Evolutionary conservation across 208 protist genomes (phyloP).

Genomic region (Crithidia bombi): DNA sequence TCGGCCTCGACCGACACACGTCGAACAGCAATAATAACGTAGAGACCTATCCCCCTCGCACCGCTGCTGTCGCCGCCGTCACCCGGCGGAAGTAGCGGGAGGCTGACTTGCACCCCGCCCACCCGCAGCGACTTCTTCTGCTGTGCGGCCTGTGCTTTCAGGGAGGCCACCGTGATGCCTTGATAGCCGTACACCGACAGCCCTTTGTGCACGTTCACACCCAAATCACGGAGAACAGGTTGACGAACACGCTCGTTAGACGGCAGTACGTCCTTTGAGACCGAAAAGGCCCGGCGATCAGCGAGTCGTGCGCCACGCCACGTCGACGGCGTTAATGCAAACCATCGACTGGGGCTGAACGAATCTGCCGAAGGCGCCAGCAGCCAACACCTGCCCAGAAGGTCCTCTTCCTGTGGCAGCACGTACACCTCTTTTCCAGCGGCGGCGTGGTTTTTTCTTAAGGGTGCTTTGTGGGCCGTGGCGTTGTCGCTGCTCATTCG

Average conservation of each 20-base stretch:
- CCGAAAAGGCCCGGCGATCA: slow-evolving; percentile 21
- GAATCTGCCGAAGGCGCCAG: slow-evolving; percentile 14
- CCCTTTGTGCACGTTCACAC: slow-evolving; percentile 11
- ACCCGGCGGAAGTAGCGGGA: neutral
- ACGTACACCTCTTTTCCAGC: neutral
- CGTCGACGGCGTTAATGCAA: slow-evolving; percentile 10
- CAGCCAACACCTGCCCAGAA: slow-evolving; percentile 43
- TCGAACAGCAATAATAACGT: slow-evolving; percentile 21
- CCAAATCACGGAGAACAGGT: slow-evolving; percentile 14
- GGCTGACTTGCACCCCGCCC: slow-evolving; percentile 24
- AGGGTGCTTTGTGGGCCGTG: neutral
- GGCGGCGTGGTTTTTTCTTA: neutral
- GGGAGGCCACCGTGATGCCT: slow-evolving; percentile 8
- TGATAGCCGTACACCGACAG: slow-evolving; percentile 12
- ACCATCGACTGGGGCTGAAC: slow-evolving; percentile 43
- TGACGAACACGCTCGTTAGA: slow-evolving; percentile 9
- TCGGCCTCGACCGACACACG: slow-evolving; percentile 39
- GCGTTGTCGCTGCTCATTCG: slow-evolving; percentile 13
- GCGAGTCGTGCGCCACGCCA: neutral
- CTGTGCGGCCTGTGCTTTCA: neutral
- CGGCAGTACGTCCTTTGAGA: slow-evolving; percentile 9
- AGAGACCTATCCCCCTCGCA: neutral
- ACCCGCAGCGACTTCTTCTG: slow-evolving; percentile 7
- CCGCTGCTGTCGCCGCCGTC: neutral
- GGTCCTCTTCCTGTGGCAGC: slow-evolving; percentile 14